Percentiles rank a stretch among this genome's conserved stretches.
These are phyloP conservation scores for Beverwykella pulmonaria DNA, from an alignment of 495 filamentous ascomycete species.

Conservation along the genomic window DNA sequence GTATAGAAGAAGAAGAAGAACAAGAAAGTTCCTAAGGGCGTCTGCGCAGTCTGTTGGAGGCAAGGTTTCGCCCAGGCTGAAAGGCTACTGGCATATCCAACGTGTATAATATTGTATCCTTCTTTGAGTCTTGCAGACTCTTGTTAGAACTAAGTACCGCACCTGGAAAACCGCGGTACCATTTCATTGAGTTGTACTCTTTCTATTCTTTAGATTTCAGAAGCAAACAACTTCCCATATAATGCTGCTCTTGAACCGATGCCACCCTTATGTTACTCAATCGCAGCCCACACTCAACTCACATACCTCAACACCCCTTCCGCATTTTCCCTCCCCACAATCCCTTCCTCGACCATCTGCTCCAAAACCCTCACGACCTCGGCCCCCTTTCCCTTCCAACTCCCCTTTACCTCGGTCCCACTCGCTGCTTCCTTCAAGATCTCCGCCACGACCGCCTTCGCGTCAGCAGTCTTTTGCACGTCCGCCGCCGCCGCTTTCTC, in stretches of 20 bases:
- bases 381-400: slow-evolving; percentile 19
- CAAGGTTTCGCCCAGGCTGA: no score
- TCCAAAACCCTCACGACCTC: slow-evolving; percentile 19
- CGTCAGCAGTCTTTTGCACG: slow-evolving; percentile 25
- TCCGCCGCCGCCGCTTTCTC: slow-evolving; percentile 49
- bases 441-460: slow-evolving; percentile 51
- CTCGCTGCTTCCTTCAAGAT: slow-evolving; percentile 20
- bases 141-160: no score
- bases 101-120: no score
- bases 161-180: no score
- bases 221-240: no score
- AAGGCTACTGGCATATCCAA: no score
- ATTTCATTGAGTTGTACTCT: no score
- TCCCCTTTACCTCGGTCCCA: neutral
- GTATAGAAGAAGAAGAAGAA: no score
- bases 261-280: neutral
- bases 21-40: no score
- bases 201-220: no score
- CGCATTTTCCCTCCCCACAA: slow-evolving; percentile 22
- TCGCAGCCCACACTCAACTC: neutral
- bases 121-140: no score
- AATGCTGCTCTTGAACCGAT: neutral
- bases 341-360: slow-evolving; percentile 36
- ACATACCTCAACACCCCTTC: neutral
- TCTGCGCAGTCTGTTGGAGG: no score